Conservation (phyloP, 179 eudicot species). For the Actinidia arguta region DNA sequence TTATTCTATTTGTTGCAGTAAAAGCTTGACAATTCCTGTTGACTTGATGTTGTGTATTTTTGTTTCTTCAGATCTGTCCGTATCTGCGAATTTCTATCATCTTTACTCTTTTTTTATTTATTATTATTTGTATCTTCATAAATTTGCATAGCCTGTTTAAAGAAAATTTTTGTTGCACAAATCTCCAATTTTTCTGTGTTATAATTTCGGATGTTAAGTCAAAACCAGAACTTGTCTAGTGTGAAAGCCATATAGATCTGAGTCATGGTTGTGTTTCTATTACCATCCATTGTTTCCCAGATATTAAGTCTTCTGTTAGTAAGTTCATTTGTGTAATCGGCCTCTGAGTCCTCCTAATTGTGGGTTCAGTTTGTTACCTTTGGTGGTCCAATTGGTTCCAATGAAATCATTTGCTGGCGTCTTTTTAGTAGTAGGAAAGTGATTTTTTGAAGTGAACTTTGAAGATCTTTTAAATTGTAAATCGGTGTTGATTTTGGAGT, state of each 20-base stretch:
- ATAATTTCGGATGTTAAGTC: neutral
- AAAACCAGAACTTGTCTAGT: neutral
- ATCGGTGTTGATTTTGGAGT: conserved; percentile 3
- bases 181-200: neutral
- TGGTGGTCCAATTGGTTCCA: neutral
- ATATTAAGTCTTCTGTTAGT: too few relatives aligned
- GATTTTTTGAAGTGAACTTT: neutral
- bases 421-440: neutral
- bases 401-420: neutral
- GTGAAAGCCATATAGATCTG: neutral
- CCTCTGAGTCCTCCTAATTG: neutral
- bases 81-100: neutral
- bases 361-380: neutral
- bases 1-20: neutral
- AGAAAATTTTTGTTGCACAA: neutral
- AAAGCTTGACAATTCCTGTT: neutral
- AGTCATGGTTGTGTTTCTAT: neutral
- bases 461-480: neutral
- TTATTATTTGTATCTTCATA: neutral
- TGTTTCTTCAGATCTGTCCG: conserved; percentile 1
- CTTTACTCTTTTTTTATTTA: neutral
- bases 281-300: neutral
- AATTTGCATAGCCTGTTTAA: neutral
- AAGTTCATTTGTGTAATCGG: too few relatives aligned
- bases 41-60: neutral